Evolutionary conservation across 192 early-diverging fungal species (phyloP), one percentile per base, ranked within the genome.

Genomic region (Umbelopsis sp.): DNA sequence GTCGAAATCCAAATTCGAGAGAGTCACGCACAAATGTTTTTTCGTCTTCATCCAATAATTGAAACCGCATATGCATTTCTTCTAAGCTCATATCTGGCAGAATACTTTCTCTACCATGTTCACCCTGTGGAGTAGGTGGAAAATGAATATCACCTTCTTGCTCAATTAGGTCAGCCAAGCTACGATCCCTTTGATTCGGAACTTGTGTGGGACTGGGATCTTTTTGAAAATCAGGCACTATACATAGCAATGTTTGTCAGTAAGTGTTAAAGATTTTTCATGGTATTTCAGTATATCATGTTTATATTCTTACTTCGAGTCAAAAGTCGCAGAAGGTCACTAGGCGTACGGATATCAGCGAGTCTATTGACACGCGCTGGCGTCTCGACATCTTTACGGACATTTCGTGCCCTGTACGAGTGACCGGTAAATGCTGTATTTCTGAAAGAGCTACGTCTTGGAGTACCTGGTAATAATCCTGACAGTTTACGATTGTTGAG

Each of bases 211-310:
- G 26, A 32, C 31, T 62, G 17, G 26, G 56, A 17, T 31, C 31
- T n/a, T 49, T 49, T 49, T 34, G 56, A 36, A 62, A 62, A 62
- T 62, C 56, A 62, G 56, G 56, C 56, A 62, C 56, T 62, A 62
- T 4, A 34, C 0, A 32, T 14, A 32, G 4, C 17, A 36, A 29
- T 14, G 22, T 54, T 36, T 29, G 26, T 62, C 17, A n/a, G 26
- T 14, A 2, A 59, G 34, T 31, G n/a, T n/a, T n/a, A n/a, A n/a
- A n/a, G n/a, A n/a, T n/a, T n/a, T n/a, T n/a, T n/a, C n/a, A n/a
- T n/a, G n/a, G n/a, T 32, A 34, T 12, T 34, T 7, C 32, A 14
- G 16, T 36, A 14, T 62, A 4, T 17, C 16, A 62, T 1, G 1
- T 34, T 14, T 20, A 7, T 0, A 34, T 2, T 36, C 26, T 62